Evolutionary conservation across 495 filamentous ascomycete species (phyloP).

Genomic region (Neurospora sp.): DNA sequence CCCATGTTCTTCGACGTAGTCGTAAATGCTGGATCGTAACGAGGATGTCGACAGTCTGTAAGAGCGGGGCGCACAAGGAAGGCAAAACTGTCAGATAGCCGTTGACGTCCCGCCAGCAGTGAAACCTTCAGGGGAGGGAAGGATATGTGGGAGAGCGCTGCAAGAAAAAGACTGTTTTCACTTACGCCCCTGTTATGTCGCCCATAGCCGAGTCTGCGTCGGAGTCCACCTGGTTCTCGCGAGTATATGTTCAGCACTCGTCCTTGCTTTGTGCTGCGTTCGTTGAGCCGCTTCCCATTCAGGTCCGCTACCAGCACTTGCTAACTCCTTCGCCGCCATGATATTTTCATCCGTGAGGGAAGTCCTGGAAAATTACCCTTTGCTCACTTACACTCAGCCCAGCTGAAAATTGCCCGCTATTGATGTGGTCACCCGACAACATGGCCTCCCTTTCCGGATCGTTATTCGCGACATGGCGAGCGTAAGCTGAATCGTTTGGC

Average conservation of each 20-base stretch:
- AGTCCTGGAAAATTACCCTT: not conserved
- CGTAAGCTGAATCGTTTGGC: not conserved
- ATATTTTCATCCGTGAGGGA: not conserved
- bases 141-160: not conserved
- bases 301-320: not conserved
- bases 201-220: constrained; percentile 7
- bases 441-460: not conserved
- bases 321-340: not conserved
- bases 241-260: not conserved
- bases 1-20: constrained; percentile 22
- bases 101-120: not conserved
- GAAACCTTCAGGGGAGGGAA: not conserved
- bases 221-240: constrained; percentile 3
- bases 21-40: constrained; percentile 8
- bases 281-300: not conserved
- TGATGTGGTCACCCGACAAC: not conserved
- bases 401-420: not conserved
- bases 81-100: not conserved
- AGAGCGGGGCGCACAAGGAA: not conserved
- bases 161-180: not conserved
- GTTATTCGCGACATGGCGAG: constrained; percentile 3
- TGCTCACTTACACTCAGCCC: constrained; percentile 5
- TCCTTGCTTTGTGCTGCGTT: not conserved
- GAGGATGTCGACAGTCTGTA: constrained; percentile 6
- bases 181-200: constrained; percentile 1